These are phyloP conservation scores for Leccinum sublutescens DNA, from an alignment of 768 basidiomycete genomes.

Conservation along the genomic window DNA sequence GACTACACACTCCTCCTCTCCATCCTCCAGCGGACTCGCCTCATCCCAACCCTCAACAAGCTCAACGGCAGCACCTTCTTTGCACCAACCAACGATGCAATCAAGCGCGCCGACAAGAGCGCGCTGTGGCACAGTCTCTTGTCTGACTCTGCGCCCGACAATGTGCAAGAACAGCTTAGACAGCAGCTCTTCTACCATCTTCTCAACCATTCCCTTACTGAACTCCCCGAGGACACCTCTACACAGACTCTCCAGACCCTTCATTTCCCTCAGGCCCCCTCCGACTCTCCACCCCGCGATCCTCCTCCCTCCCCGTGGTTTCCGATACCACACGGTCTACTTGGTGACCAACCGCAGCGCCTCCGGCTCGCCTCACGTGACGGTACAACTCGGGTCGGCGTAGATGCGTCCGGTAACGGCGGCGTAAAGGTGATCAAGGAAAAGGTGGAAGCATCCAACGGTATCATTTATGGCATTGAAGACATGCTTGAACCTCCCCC, in stretches of 20 bases:
- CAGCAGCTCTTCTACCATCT: slow-evolving; percentile 95
- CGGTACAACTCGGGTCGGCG: slow-evolving; percentile 56
- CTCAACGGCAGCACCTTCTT: slow-evolving; percentile 85
- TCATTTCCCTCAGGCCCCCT: slow-evolving; percentile 57
- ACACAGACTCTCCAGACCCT: slow-evolving; percentile 54
- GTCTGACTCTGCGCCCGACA: slow-evolving; percentile 54
- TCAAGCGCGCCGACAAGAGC: slow-evolving; percentile 44
- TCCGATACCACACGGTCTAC: slow-evolving; percentile 75
- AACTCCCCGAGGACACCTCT: slow-evolving; percentile 40
- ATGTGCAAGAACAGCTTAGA: slow-evolving; percentile 77
- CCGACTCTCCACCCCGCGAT: slow-evolving; percentile 60
- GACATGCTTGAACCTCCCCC: slow-evolving; percentile 73
- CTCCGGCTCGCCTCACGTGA: slow-evolving; percentile 50
- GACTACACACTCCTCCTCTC: slow-evolving; percentile 75
- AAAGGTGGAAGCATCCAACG: slow-evolving; percentile 63
- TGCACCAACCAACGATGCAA: slow-evolving; percentile 93
- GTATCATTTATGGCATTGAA: slow-evolving; percentile 71
- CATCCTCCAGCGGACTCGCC: slow-evolving; percentile 79
- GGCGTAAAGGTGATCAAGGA: slow-evolving; percentile 67
- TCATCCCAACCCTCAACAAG: slow-evolving; percentile 89
- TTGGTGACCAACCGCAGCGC: slow-evolving; percentile 80
- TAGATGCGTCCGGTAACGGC: slow-evolving; percentile 75
- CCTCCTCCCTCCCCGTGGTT: slow-evolving; percentile 85
- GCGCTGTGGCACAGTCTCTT: slow-evolving; percentile 33
- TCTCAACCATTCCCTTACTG: slow-evolving; percentile 71